phyloP scores from a whole-genome alignment of 331 rosid genomes.

The Acacia concinna region DNA sequence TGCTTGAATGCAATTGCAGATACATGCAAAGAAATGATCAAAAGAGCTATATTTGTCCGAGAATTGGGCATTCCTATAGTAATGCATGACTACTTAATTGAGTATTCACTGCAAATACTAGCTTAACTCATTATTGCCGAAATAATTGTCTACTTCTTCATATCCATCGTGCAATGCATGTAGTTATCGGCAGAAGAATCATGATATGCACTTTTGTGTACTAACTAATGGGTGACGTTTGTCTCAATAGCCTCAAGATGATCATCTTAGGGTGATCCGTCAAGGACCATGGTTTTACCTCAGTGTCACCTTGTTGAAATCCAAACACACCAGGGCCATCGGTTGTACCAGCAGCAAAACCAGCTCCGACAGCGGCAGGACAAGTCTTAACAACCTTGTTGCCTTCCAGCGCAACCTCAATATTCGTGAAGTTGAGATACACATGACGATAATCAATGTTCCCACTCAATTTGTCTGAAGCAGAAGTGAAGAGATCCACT shows the following conservation, averaged over 20 bases:
- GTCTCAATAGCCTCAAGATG: too few species aligned
- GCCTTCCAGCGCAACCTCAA: constrained; percentile 54
- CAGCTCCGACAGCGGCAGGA: constrained; percentile 90
- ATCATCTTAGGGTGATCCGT: too few species aligned
- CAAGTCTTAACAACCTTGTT: constrained; percentile 61
- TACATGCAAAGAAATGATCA: not conserved
- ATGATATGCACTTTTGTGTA: too few species aligned
- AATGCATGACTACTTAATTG: not conserved
- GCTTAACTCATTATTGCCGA: not conserved
- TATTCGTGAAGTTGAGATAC: constrained; percentile 65
- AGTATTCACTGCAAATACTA: not conserved
- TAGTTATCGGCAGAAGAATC: too few species aligned
- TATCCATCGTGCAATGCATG: too few species aligned
- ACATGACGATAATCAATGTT: constrained; percentile 67
- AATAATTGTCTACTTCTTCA: not conserved
- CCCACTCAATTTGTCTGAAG: constrained; percentile 54
- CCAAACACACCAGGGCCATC: constrained; percentile 82
- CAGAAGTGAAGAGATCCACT: constrained; percentile 50
- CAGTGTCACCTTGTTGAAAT: constrained; percentile 84
- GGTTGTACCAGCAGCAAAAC: constrained; percentile 94
- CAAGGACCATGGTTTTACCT: constrained; percentile 41
- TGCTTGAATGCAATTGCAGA: not conserved
- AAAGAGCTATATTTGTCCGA: not conserved
- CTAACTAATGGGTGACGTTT: too few species aligned
- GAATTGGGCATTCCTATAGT: not conserved